These are phyloP conservation scores for Trypanosoma melophagium DNA, from an alignment of 208 protist genomes.

Conservation along the genomic window DNA sequence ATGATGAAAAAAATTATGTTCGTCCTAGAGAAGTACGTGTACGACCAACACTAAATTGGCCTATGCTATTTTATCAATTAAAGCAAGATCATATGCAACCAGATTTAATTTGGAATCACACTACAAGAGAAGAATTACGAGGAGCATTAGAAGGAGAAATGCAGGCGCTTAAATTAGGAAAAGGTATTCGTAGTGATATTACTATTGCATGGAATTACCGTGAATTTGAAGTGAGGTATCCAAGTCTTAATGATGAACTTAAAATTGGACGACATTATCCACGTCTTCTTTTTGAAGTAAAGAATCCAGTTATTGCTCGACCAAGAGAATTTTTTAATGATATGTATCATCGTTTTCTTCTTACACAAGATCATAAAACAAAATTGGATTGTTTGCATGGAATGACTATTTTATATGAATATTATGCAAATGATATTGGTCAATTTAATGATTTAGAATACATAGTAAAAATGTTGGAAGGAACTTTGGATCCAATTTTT, in stretches of 20 bases:
- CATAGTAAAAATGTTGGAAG: slow-evolving; percentile 76
- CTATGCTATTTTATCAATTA: slow-evolving; percentile 88
- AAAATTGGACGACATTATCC: slow-evolving; percentile 89
- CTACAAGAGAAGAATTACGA: slow-evolving; percentile 86
- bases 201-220: slow-evolving; percentile 90
- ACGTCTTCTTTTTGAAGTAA: slow-evolving; percentile 85
- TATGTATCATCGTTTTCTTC: slow-evolving; percentile 92
- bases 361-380: slow-evolving; percentile 60
- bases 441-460: slow-evolving; percentile 87
- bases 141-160: slow-evolving; percentile 88
- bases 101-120: slow-evolving; percentile 94
- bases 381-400: slow-evolving; percentile 86
- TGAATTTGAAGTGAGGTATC: slow-evolving; percentile 93
- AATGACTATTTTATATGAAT: slow-evolving; percentile 87
- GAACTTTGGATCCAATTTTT: slow-evolving; percentile 73
- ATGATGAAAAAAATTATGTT: slow-evolving; percentile 11
- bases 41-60: slow-evolving; percentile 85
- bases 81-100: slow-evolving; percentile 83
- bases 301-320: slow-evolving; percentile 59
- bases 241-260: slow-evolving; percentile 85
- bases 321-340: slow-evolving; percentile 92
- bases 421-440: slow-evolving; percentile 80
- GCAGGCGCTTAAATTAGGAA: slow-evolving; percentile 51
- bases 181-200: slow-evolving; percentile 34
- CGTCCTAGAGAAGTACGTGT: slow-evolving; percentile 51